Evolutionary conservation across 441 rosid species (phyloP), one percentile per base, ranked within the genome.

Genomic region (Biscutella auriculata): DNA sequence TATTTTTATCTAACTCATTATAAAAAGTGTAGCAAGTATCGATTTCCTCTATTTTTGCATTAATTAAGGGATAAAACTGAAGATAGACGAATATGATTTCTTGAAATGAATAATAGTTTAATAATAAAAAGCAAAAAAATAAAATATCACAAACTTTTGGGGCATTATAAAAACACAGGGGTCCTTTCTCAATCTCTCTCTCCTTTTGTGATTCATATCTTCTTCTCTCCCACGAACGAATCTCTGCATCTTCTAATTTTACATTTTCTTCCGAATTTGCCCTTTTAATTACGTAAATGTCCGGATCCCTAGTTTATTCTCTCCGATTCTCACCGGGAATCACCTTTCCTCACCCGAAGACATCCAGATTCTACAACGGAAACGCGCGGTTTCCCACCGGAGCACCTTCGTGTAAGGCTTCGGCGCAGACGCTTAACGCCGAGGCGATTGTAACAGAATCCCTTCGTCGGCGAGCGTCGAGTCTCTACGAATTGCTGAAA

Each of bases 401-500:
- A 54, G 66, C 63, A 25, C 9, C 57, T 1, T 70, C 70, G 5
- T 54, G 61, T 33, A 59, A 28, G 43, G 72, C 59, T 28, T 57
- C 64, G 4, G 69, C 57, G 6, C 76, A 57, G 40, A 61, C 76
- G 41, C 67, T 73, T 0, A 28, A 59, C 56, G 68, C 74, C 54
- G 76, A 63, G 43, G 34, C 57, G 9, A 62, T 19, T 8, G 3
- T 53, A 4, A 41, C 28, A 33, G 64, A 45, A 30, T 58, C 65
- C 34, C 46, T 44, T 52, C 67, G 65, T 16, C 59, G 53, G n/a
- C 41, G 43, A 57, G 62, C 42, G 7, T 71, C 68, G 13, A 82
- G 91, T 37, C 76, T 87, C 5, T 90, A 90, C 78, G 94, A 87
- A 47, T 55, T 87, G 6, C 79, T 90, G 13, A 71, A 69, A 47